phyloP scores from a whole-genome alignment of 2,329 filamentous ascomycete genomes.

The Tolypocladium amazonense region DNA sequence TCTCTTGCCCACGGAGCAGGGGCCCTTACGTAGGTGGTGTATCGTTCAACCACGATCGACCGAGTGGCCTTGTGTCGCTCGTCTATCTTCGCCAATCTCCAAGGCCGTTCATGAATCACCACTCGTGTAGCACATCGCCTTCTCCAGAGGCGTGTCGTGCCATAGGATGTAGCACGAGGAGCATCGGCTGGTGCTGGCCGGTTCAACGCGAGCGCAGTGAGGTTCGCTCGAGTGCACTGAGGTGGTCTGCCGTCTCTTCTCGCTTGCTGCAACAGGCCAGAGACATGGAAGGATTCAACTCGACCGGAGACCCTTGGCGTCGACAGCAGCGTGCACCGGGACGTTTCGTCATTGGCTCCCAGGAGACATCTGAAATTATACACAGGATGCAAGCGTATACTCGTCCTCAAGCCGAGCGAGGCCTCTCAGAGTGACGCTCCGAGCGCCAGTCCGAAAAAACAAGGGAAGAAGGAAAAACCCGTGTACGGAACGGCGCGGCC shows the following conservation, averaged over 20 bases:
- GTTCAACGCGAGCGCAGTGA: not conserved
- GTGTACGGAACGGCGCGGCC: not conserved
- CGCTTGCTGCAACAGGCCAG: not conserved
- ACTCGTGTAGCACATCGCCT: not conserved
- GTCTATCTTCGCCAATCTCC: not conserved
- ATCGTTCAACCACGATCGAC: not conserved
- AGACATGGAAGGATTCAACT: not conserved
- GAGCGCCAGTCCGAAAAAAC: not conserved
- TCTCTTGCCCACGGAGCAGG: not conserved
- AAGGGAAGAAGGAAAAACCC: not conserved
- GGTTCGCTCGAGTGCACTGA: not conserved
- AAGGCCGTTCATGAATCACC: not conserved
- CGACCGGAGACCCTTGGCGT: not conserved
- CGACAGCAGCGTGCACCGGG: not conserved
- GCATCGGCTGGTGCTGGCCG: not conserved
- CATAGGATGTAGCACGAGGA: not conserved
- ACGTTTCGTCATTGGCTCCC: not conserved
- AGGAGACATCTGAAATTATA: too few relatives aligned
- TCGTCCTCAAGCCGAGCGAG: not conserved
- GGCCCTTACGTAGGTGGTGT: not conserved
- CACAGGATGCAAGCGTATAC: not conserved
- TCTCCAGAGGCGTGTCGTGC: not conserved
- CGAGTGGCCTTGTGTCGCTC: not conserved
- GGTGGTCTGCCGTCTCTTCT: not conserved
- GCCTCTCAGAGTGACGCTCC: not conserved